phyloP scores from a whole-genome alignment of 176 grass and related monocot species.

The Puya raimondii region DNA sequence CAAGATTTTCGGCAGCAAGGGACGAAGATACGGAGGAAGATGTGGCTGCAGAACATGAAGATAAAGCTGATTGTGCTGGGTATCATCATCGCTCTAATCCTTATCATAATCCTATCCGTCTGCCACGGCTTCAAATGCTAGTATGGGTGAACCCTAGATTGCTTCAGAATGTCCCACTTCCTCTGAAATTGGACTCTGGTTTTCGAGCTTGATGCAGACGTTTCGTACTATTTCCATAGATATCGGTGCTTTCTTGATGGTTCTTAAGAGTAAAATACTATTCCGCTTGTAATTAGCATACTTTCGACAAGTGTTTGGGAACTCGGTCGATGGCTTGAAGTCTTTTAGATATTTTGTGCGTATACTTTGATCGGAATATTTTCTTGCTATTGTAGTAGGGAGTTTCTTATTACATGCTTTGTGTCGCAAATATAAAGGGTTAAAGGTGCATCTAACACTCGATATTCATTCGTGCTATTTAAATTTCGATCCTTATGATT shows the following conservation, averaged over 20 bases:
- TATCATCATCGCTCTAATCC: slow-evolving; percentile 55
- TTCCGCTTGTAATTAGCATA: background rate
- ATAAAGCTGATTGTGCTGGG: slow-evolving; percentile 58
- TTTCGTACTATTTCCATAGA: background rate
- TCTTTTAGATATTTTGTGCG: background rate
- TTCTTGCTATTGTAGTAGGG: background rate
- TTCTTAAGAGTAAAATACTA: background rate
- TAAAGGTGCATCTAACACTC: too few relatives aligned
- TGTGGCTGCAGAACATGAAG: slow-evolving; percentile 98
- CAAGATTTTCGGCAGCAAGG: slow-evolving; percentile 57
- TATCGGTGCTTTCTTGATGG: background rate
- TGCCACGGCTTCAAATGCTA: slow-evolving; percentile 48
- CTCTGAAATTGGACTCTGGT: background rate
- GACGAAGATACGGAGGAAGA: slow-evolving; percentile 42
- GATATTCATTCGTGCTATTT: too few relatives aligned
- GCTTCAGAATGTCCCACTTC: background rate
- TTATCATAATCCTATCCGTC: slow-evolving; percentile 65
- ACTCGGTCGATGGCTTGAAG: background rate
- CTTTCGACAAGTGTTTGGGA: background rate
- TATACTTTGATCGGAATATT: background rate
- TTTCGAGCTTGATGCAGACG: background rate
- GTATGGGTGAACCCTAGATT: background rate
- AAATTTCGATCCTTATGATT: too few relatives aligned
- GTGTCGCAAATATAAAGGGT: too few relatives aligned
- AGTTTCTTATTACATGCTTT: background rate